Conservation (phyloP, 1,284 basidiomycete species). For the Ustilago tritici region DNA sequence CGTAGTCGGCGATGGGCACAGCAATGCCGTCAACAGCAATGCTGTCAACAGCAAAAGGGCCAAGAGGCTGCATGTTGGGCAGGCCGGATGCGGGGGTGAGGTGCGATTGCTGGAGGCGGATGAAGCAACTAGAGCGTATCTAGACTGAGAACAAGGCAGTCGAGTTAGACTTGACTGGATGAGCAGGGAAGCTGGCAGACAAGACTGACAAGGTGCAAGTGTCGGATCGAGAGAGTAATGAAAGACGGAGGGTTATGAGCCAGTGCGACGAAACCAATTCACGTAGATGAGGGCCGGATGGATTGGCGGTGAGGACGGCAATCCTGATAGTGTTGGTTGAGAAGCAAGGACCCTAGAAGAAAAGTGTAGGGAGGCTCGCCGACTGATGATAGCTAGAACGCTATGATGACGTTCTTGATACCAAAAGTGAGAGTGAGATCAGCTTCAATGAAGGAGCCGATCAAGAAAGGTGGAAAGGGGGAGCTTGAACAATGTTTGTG, state of each 20-base stretch:
- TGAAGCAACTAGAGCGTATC: constrained; percentile 18
- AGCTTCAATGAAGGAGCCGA: constrained; percentile 17
- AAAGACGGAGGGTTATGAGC: constrained; percentile 30
- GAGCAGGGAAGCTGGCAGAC: constrained; percentile 11
- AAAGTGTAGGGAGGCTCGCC: constrained; percentile 23
- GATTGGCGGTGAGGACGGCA: constrained; percentile 32
- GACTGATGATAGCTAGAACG: constrained; percentile 25
- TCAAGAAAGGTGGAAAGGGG: constrained; percentile 7
- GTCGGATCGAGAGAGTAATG: constrained; percentile 1
- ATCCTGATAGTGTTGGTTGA: constrained; percentile 21
- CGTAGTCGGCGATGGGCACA: constrained; percentile 26
- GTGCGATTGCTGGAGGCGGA: constrained; percentile 12
- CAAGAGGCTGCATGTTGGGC: constrained; percentile 29
- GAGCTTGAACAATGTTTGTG: constrained; percentile 36
- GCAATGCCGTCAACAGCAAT: constrained; percentile 21
- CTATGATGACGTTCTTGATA: constrained; percentile 19
- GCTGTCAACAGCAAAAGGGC: constrained; percentile 22
- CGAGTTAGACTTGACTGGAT: constrained; percentile 16
- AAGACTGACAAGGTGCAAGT: constrained; percentile 2
- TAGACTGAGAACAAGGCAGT: constrained; percentile 20
- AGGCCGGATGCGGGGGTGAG: constrained; percentile 2
- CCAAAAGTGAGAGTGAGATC: constrained; percentile 3
- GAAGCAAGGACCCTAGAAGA: constrained; percentile 23
- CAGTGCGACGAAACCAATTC: constrained; percentile 56
- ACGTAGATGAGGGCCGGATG: constrained; percentile 53